Conservation (phyloP, 495 filamentous ascomycete species). For the Aspergillus ellipticus region DNA sequence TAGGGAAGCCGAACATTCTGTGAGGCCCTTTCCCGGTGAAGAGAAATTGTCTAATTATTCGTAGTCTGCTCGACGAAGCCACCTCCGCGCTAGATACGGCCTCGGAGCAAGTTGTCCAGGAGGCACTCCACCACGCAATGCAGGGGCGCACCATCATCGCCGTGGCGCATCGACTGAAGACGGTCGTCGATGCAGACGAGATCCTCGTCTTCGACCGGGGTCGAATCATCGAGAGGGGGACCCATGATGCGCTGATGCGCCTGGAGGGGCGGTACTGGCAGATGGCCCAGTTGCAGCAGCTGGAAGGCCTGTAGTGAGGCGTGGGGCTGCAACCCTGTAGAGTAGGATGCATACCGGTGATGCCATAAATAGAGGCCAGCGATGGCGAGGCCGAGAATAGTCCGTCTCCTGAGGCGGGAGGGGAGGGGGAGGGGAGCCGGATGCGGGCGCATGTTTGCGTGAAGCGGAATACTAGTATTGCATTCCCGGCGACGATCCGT, state of each 20-base stretch:
- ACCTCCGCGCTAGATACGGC: constrained; percentile 69
- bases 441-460: too few relatives aligned
- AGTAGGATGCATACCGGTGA: too few relatives aligned
- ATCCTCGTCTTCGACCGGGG: constrained; percentile 74
- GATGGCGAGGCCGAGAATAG: too few relatives aligned
- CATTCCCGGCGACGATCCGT: too few relatives aligned
- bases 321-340: too few relatives aligned
- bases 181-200: constrained; percentile 68
- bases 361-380: too few relatives aligned
- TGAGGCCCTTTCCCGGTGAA: constrained; percentile 34
- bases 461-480: too few relatives aligned
- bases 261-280: background rate
- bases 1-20: constrained; percentile 38
- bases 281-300: background rate
- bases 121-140: constrained; percentile 57
- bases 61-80: constrained; percentile 72
- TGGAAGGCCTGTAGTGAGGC: too few relatives aligned
- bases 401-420: too few relatives aligned
- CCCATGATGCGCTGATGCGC: constrained; percentile 61
- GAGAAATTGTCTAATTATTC: constrained; percentile 53
- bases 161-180: constrained; percentile 71
- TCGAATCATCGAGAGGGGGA: constrained; percentile 60
- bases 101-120: constrained; percentile 66
- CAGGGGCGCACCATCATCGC: constrained; percentile 73
- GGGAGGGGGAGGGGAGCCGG: too few relatives aligned